Evolutionary conservation across 2,329 filamentous ascomycete genomes (phyloP), one percentile per base, ranked within the genome.

Genomic region (Cladosporium colombiae): DNA sequence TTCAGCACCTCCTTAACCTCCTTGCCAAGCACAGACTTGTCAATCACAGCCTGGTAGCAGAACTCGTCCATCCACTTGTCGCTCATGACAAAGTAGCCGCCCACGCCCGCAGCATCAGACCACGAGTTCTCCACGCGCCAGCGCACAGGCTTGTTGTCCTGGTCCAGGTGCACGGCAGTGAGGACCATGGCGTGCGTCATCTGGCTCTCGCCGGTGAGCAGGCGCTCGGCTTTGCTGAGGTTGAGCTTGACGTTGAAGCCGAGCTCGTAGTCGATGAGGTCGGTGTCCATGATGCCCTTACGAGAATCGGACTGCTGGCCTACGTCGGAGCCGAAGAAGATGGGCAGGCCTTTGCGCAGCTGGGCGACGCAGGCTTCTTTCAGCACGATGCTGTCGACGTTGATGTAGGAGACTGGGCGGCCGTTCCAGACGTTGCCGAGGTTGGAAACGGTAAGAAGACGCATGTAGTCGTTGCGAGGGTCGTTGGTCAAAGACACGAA

Each of bases 131-230:
- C 90, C 7, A 96, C 91, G 63, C 92, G 83, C 93, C 93, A 97
- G 53, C 92, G 82, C 1, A 92, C 85, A 2, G 87, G 83, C 77
- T 87, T 85, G 1, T 86, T 88, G 66, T 86, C 79, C 31, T 84
- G 81, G 67, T 91, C 89, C 2, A 96, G 77, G 74, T 97, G 92
- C 55, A 96, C 93, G 0, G 87, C 93, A 2, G 92, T 96, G 68
- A 97, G 79, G 0, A 96, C 91, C 93, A 96, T 96, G 5, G 93
- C 93, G 73, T 96, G 93, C 0, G 92, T 96, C 92, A 97, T 96
- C 60, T 86, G 84, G 63, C 86, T 89, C 79, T 96, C 92, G 13
- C 91, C 88, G 0, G 89, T 89, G 72, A 85, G 82, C 55, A 97
- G 80, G 3, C 92, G 82, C 72, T 92, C 85, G 0, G 90, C 89